Evolutionary conservation across 306 rosid species (phyloP).

Genomic region (Quercus mongolica): DNA sequence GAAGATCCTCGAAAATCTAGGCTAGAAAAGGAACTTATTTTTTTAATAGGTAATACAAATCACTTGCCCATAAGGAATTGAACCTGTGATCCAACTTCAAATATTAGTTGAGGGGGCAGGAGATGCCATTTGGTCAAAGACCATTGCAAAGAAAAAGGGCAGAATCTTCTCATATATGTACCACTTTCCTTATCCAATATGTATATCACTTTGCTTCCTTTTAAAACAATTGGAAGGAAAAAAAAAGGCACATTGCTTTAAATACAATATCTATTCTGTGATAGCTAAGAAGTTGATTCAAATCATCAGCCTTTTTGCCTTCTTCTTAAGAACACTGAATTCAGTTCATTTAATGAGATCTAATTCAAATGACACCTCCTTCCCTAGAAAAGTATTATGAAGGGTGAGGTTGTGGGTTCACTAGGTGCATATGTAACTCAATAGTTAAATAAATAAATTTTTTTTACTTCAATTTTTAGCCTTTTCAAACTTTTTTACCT

Average conservation of each 20-base stretch:
- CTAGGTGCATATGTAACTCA: too few relatives aligned
- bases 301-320: neutral
- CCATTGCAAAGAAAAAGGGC: neutral
- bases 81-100: neutral
- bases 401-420: too few relatives aligned
- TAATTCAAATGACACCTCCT: too few relatives aligned
- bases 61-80: neutral
- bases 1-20: neutral
- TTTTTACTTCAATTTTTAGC: neutral
- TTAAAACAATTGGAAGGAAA: neutral
- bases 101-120: neutral
- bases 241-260: neutral
- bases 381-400: too few relatives aligned
- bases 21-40: neutral
- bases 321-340: neutral
- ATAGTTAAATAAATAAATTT: too few relatives aligned
- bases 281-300: neutral
- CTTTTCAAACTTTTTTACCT: neutral
- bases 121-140: neutral
- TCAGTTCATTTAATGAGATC: neutral
- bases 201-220: neutral
- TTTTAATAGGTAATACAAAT: neutral
- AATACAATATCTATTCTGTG: neutral
- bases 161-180: neutral
- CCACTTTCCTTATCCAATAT: rapidly evolving